phyloP scores from a whole-genome alignment of 257 asterid species.

The Ehretia macrophylla region DNA sequence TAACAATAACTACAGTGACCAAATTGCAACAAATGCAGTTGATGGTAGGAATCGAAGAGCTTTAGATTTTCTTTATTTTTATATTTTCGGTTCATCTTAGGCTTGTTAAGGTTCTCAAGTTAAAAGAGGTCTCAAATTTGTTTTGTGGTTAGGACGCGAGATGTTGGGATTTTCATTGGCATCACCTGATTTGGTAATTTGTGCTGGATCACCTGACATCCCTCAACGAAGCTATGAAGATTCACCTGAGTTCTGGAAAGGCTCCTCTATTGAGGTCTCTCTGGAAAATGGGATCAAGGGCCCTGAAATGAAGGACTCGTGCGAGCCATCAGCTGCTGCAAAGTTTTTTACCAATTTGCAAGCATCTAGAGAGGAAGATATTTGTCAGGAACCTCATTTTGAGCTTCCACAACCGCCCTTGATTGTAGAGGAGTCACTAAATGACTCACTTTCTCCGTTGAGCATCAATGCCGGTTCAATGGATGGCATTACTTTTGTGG shows the following conservation, averaged over 20 bases:
- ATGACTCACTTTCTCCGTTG: conserved; percentile 21
- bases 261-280: conserved; percentile 56
- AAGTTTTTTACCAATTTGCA: conserved; percentile 9
- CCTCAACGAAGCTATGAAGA: conserved; percentile 48
- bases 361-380: conserved; percentile 23
- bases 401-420: conserved; percentile 61
- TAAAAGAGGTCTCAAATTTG: conserved; percentile 6
- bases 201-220: conserved; percentile 72
- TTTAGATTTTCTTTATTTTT: no score
- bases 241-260: conserved; percentile 45
- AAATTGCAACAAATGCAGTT: conserved; percentile 12
- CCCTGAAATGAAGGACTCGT: conserved; percentile 37
- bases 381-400: conserved; percentile 49
- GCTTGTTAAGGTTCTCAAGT: neutral
- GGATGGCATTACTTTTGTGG: conserved; percentile 21
- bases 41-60: conserved; percentile 29
- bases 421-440: conserved; percentile 22
- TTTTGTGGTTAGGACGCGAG: conserved; percentile 38
- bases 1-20: conserved; percentile 9
- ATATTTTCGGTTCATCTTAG: conserved; percentile 4
- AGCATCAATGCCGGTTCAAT: conserved; percentile 62
- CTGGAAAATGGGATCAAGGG: conserved; percentile 82
- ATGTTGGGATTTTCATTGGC: conserved; percentile 63
- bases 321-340: conserved; percentile 28
- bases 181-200: conserved; percentile 74